Conservation (phyloP, 768 basidiomycete genomes). For the Suillus weaverae region DNA sequence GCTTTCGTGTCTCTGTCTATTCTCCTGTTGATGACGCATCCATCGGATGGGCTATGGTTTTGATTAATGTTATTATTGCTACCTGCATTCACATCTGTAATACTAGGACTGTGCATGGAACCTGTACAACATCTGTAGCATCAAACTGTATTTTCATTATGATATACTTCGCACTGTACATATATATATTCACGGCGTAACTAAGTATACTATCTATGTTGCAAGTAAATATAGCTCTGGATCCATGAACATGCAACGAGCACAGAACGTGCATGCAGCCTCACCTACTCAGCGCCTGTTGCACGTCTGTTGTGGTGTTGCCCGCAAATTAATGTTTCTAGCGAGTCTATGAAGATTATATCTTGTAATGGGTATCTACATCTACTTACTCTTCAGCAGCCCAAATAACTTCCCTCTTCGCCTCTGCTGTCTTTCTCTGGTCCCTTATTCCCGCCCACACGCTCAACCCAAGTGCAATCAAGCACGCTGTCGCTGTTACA, state of each 20-base stretch:
- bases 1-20: background rate
- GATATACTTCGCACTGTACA: background rate
- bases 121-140: background rate
- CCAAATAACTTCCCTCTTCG: slow-evolving; percentile 28
- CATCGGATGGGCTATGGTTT: background rate
- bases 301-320: background rate
- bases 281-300: background rate
- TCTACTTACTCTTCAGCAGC: slow-evolving; percentile 15
- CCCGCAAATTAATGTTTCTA: background rate
- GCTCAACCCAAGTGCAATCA: slow-evolving; percentile 37
- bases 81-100: background rate
- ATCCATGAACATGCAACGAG: background rate
- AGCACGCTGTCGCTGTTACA: slow-evolving; percentile 41
- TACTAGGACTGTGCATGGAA: background rate
- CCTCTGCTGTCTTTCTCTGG: slow-evolving; percentile 30
- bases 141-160: slow-evolving; percentile 4
- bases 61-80: background rate
- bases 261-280: background rate
- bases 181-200: background rate
- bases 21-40: background rate
- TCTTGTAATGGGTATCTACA: background rate
- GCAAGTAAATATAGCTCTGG: background rate
- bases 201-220: background rate
- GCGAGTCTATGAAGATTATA: background rate
- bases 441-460: slow-evolving; percentile 40